phyloP scores from a whole-genome alignment of 2,329 filamentous ascomycete species.

The Cercospora sp. region DNA sequence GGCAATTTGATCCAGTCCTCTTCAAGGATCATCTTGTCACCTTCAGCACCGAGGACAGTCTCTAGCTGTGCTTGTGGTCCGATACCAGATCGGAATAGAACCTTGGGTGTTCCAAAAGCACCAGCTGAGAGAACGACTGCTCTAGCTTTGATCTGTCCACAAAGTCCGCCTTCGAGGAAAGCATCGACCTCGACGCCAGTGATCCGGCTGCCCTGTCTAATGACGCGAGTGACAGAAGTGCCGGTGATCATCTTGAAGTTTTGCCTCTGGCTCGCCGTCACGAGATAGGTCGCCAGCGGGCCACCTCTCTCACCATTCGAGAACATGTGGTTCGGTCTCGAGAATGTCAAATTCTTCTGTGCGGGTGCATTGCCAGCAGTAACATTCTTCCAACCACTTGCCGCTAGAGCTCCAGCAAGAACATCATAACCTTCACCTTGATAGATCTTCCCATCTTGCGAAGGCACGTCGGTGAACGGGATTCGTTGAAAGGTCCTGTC shows the following conservation, averaged over 20 bases:
- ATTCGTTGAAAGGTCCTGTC: slow-evolving; percentile 67
- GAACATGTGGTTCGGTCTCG: slow-evolving; percentile 68
- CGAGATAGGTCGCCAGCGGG: slow-evolving; percentile 70
- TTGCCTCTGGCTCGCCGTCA: slow-evolving; percentile 56
- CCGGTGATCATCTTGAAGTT: slow-evolving; percentile 70
- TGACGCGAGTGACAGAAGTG: slow-evolving; percentile 66
- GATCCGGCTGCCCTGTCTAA: slow-evolving; percentile 61
- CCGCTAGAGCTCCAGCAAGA: slow-evolving; percentile 59
- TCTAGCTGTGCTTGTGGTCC: slow-evolving; percentile 57
- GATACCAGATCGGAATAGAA: slow-evolving; percentile 66
- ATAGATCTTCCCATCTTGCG: slow-evolving; percentile 65
- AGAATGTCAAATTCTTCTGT: slow-evolving; percentile 65
- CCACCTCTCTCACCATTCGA: slow-evolving; percentile 65
- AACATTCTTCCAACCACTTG: slow-evolving; percentile 63
- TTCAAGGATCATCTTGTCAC: slow-evolving; percentile 46
- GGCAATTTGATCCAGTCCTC: slow-evolving; percentile 54
- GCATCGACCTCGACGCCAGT: slow-evolving; percentile 69
- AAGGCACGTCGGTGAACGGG: slow-evolving; percentile 66
- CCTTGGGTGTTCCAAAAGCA: slow-evolving; percentile 63
- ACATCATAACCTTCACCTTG: slow-evolving; percentile 66
- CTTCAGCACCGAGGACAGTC: slow-evolving; percentile 50
- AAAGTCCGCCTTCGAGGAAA: slow-evolving; percentile 54
- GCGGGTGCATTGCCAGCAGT: slow-evolving; percentile 60
- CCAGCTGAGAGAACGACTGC: slow-evolving; percentile 57
- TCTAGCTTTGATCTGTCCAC: slow-evolving; percentile 63